A percentile compares a stretch with the other conserved stretches of the same genome.
Conservation (phyloP, 139 green algal genomes). For the Coccomyxa sp. region DNA sequence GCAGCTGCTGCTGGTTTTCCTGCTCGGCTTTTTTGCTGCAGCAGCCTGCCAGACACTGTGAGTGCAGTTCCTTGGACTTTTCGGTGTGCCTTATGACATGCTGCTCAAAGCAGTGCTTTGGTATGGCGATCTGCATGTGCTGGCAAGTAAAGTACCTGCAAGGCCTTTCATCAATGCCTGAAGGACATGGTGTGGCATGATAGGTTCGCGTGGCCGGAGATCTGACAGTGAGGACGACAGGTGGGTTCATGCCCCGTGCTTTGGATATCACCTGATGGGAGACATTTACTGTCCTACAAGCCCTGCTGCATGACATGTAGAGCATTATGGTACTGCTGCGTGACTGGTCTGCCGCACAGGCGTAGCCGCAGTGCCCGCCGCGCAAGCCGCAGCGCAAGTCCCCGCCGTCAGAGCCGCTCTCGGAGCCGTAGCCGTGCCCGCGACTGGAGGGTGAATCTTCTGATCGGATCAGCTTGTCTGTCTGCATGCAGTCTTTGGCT, state of each 20-base stretch:
- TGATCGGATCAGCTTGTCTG: neutral
- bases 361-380: neutral
- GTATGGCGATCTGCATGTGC: no score
- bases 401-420: constrained; percentile 11
- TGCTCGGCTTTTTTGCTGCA: neutral
- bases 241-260: no score
- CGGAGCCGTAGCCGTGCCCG: constrained; percentile 1
- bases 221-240: no score
- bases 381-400: neutral
- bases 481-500: neutral
- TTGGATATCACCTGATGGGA: no score
- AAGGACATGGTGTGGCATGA: no score
- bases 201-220: no score
- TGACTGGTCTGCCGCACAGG: neutral
- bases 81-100: neutral
- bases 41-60: neutral
- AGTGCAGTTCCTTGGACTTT: neutral
- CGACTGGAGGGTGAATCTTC: constrained; percentile 22
- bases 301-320: no score
- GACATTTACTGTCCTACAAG: no score
- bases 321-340: no score
- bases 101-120: neutral
- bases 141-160: no score
- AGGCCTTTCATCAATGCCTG: no score
- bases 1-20: neutral